These are phyloP conservation scores for Trypanosoma melophagium DNA, from an alignment of 208 protist genomes.

Conservation along the genomic window DNA sequence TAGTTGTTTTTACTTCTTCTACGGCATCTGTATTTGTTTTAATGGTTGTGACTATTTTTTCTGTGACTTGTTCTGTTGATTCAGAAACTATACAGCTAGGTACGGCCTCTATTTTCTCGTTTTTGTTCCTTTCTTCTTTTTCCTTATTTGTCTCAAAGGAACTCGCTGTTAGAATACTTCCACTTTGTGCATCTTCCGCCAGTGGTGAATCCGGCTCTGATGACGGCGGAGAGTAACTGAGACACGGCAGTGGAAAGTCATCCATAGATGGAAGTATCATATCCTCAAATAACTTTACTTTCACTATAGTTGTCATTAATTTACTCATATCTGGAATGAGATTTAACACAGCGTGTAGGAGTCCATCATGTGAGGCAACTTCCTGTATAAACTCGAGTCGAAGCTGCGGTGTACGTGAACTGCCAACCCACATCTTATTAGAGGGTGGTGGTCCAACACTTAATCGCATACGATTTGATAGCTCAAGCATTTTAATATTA, in stretches of 20 bases:
- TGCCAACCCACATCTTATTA: constrained; percentile 73
- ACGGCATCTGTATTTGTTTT: too few relatives aligned
- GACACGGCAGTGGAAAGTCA: constrained; percentile 70
- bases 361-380: constrained; percentile 65
- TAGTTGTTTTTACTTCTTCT: too few relatives aligned
- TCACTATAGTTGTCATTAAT: constrained; percentile 67
- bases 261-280: constrained; percentile 83
- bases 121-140: background rate
- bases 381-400: constrained; percentile 79
- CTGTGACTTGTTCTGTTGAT: too few relatives aligned
- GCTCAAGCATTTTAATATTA: constrained; percentile 69
- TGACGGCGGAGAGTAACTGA: constrained; percentile 29
- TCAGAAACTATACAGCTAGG: too few relatives aligned
- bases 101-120: too few relatives aligned
- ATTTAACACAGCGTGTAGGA: constrained; percentile 63
- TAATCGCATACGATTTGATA: constrained; percentile 72
- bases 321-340: constrained; percentile 74
- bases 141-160: background rate
- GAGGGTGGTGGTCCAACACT: constrained; percentile 74
- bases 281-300: constrained; percentile 74
- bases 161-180: background rate
- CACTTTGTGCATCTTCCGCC: background rate
- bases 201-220: constrained; percentile 2
- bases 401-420: constrained; percentile 56
- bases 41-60: too few relatives aligned